phyloP scores from a whole-genome alignment of 306 rosid species.

The Cucurbita argyrosperma region DNA sequence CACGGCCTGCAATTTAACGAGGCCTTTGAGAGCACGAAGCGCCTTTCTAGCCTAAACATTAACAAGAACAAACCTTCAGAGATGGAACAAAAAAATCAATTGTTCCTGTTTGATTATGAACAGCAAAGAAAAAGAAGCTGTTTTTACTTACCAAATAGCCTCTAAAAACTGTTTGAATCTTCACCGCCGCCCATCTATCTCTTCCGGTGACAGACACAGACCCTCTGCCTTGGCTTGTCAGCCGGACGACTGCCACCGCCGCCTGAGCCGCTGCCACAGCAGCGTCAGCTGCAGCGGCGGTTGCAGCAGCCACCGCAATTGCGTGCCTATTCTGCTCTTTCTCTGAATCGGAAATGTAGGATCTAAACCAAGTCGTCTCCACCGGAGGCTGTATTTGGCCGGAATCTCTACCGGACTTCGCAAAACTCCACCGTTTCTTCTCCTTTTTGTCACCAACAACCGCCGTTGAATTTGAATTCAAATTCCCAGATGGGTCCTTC shows the following conservation, averaged over 20 bases:
- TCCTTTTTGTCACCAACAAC: conserved; percentile 22
- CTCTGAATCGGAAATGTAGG: conserved; percentile 58
- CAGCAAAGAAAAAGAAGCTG: not conserved
- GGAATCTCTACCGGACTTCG: conserved; percentile 38
- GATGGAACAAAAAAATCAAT: not conserved
- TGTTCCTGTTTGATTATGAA: not conserved
- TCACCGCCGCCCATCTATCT: conserved; percentile 66
- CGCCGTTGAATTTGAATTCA: not conserved
- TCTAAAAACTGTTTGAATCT: conserved; percentile 83
- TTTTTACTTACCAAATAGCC: conserved; percentile 63
- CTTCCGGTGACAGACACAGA: conserved; percentile 29
- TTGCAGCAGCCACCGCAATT: conserved; percentile 94
- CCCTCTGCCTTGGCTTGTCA: conserved; percentile 64
- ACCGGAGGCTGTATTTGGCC: not conserved
- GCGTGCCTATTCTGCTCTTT: conserved; percentile 89
- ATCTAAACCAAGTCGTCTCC: conserved; percentile 60
- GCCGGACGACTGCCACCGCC: conserved; percentile 81
- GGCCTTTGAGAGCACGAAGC: conserved; percentile 71
- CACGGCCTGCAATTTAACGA: conserved; percentile 87
- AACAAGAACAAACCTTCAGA: not conserved
- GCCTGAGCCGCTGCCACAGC: conserved; percentile 90
- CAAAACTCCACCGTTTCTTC: conserved; percentile 82
- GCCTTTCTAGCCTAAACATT: conserved; percentile 72
- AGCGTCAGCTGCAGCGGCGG: conserved; percentile 83
- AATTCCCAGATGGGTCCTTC: conserved; percentile 30